Percentiles rank a stretch among this genome's conserved stretches.
These are phyloP conservation scores for Lactarius indigo DNA, from an alignment of 768 basidiomycete species.

Conservation along the genomic window DNA sequence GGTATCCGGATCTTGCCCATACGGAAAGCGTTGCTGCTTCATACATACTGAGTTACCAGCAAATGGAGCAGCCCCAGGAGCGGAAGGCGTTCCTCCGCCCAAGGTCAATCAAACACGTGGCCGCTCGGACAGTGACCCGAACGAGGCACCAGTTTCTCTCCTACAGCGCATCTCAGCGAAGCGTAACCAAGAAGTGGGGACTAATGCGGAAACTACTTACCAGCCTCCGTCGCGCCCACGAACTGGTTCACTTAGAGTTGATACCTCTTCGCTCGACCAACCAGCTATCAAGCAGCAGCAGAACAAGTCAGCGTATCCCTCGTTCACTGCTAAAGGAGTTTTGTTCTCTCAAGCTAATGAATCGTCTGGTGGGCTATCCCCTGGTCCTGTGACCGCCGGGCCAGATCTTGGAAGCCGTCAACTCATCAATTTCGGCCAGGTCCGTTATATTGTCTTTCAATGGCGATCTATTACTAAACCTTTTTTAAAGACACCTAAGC, in stretches of 20 bases:
- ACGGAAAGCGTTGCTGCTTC: constrained; percentile 91
- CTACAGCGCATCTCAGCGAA: constrained; percentile 73
- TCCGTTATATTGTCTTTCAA: constrained; percentile 32
- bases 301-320: constrained; percentile 84
- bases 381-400: constrained; percentile 79
- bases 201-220: constrained; percentile 40
- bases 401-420: constrained; percentile 79
- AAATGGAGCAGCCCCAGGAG: constrained; percentile 53
- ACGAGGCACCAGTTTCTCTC: constrained; percentile 67
- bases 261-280: constrained; percentile 56
- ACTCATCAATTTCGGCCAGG: constrained; percentile 72
- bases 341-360: constrained; percentile 58
- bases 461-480: constrained; percentile 9
- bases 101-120: constrained; percentile 49
- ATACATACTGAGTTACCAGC: constrained; percentile 84
- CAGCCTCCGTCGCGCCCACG: constrained; percentile 56
- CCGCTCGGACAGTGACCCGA: constrained; percentile 76
- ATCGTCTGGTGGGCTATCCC: constrained; percentile 59
- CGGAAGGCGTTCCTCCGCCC: constrained; percentile 51
- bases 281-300: constrained; percentile 58
- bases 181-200: constrained; percentile 47
- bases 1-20: constrained; percentile 90
- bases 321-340: constrained; percentile 47
- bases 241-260: constrained; percentile 67
- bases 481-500: constrained; percentile 32